Evolutionary conservation across 805 yeast species (phyloP).

Genomic region (Hagleromyces aurorensis): DNA sequence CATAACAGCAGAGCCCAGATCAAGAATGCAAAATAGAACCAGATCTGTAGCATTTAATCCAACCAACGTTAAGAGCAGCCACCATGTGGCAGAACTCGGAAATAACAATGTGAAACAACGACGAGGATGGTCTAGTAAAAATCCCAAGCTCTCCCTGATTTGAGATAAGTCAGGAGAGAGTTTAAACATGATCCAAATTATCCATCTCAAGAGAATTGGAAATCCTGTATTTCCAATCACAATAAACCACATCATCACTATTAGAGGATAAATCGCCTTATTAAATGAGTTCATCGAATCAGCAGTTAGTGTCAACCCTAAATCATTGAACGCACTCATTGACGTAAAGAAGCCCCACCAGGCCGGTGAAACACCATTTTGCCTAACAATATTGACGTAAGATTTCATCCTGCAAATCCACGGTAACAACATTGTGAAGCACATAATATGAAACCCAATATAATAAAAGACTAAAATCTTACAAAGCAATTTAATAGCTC

Average conservation of each 20-base stretch:
- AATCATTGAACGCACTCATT: slow-evolving; percentile 72
- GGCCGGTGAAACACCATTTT: slow-evolving; percentile 58
- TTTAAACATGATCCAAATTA: slow-evolving; percentile 73
- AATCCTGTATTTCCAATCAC: slow-evolving; percentile 93
- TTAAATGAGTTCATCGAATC: slow-evolving; percentile 69
- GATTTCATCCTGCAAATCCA: slow-evolving; percentile 44
- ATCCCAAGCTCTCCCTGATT: slow-evolving; percentile 68
- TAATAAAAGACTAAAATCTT: slow-evolving; percentile 59
- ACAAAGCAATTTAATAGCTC: slow-evolving; percentile 73
- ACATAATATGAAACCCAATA: slow-evolving; percentile 63
- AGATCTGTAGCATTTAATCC: slow-evolving; percentile 70
- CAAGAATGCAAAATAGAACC: slow-evolving; percentile 71
- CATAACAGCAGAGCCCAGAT: slow-evolving; percentile 48
- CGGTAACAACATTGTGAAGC: slow-evolving; percentile 46
- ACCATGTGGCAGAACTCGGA: slow-evolving; percentile 92
- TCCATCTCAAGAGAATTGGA: slow-evolving; percentile 72
- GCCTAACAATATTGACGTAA: slow-evolving; percentile 39
- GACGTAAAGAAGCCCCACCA: slow-evolving; percentile 95
- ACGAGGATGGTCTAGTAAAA: slow-evolving; percentile 89
- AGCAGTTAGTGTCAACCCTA: slow-evolving; percentile 77
- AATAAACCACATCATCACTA: slow-evolving; percentile 61
- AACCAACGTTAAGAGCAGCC: slow-evolving; percentile 73
- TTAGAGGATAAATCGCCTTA: slow-evolving; percentile 53
- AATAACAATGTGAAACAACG: slow-evolving; percentile 90
- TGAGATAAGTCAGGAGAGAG: slow-evolving; percentile 57